phyloP scores from a whole-genome alignment of 1,139 yeast species.

The Waltiozyma solani region DNA sequence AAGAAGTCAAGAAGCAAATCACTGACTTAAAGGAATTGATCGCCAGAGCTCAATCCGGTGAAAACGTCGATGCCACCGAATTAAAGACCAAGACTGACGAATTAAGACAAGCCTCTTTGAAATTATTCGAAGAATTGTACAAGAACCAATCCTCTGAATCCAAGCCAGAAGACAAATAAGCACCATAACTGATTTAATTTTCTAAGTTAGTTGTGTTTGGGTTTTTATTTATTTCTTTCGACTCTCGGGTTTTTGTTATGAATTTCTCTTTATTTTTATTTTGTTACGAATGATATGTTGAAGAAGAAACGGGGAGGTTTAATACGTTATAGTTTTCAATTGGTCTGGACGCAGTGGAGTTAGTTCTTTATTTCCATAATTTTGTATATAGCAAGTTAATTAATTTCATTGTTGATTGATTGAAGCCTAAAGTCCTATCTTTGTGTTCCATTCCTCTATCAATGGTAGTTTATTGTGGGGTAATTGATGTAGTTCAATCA shows the following conservation, averaged over 20 bases:
- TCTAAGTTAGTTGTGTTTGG: too few species aligned
- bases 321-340: background rate
- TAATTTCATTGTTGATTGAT: too few species aligned
- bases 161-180: constrained; percentile 13
- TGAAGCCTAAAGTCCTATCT: too few species aligned
- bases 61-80: constrained; percentile 70
- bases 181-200: too few species aligned
- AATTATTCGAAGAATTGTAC: constrained; percentile 90
- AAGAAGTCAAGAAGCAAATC: constrained; percentile 69
- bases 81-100: constrained; percentile 92
- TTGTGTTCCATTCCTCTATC: too few species aligned
- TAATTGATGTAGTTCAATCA: too few species aligned
- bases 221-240: background rate
- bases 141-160: constrained; percentile 9
- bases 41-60: constrained; percentile 92
- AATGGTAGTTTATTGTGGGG: too few species aligned
- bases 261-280: background rate
- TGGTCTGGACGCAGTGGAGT: background rate
- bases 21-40: constrained; percentile 78
- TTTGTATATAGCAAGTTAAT: background rate
- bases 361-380: background rate
- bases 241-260: too few species aligned
- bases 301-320: too few species aligned
- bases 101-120: constrained; percentile 85
- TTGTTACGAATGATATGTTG: background rate